Evolutionary conservation across 371 early-diverging fungal species (phyloP), one percentile per base, ranked within the genome.

Genomic region (Mucor piriformis): DNA sequence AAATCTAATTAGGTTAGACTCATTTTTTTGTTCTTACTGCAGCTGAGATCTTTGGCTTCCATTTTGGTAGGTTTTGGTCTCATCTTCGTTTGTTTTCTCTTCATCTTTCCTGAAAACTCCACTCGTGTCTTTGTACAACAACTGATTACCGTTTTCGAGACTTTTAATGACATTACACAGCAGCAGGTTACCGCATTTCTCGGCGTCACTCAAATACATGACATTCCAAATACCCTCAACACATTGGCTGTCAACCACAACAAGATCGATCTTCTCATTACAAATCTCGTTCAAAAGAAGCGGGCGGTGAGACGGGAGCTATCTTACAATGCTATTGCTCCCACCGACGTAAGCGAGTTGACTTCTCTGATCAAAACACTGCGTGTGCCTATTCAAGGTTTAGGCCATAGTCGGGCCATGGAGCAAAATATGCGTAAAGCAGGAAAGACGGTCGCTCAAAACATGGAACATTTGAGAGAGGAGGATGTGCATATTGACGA

Each of bases 381-480:
- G 43, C 50, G 66, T 5, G 60, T 74, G 0, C 74, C 79, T 0
- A 33, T 79, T 6, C 74, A 74, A 35, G 79, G 79, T 1, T 48
- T 79, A 7, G 66, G 60, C 4, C 24, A 76, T 2, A 69, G 72
- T 34, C 57, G 73, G 21, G 67, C 73, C 1, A 79, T 79, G 73
- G 76, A 76, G 43, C 61, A 66, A 8, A 79, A 79, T 48, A 74
- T 79, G 76, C 68, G 71, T 8, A 65, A 74, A 32, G 69, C 70
- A 24, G 69, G 63, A 18, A 43, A 37, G 11, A 50, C 6, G 0
- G 32, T 52, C 3, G 40, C 43, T 51, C 37, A 34, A 23, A 35
- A 51, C 6, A 37, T 18, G 13, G 23, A 50, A 15, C 29, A 29
- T 29, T 29, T 29, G 1, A 8, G 13, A 23, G 33, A 7, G 12